A percentile compares a stretch with the other conserved stretches of the same genome.
These are phyloP conservation scores for Nevesoporus exiguus DNA, from an alignment of 768 basidiomycete genomes.

Conservation along the genomic window DNA sequence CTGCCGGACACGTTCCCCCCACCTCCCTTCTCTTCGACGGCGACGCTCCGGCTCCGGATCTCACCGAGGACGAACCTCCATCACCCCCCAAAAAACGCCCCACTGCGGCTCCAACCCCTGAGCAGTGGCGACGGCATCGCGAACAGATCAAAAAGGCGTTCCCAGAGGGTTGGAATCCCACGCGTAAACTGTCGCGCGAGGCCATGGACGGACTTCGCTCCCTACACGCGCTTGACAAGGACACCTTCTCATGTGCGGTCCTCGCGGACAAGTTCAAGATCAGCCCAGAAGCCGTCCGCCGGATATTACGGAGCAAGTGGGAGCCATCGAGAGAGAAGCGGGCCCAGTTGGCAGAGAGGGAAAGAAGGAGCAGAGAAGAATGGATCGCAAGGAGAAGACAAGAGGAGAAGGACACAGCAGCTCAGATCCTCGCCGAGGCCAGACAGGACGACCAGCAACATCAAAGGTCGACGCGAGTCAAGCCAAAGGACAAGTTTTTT, in stretches of 20 bases:
- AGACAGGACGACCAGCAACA: conserved; percentile 12
- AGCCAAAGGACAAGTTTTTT: conserved; percentile 37
- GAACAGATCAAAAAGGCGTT: conserved; percentile 49
- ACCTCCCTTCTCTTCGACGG: conserved; percentile 27
- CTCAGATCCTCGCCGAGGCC: conserved; percentile 32
- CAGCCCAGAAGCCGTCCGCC: conserved; percentile 74
- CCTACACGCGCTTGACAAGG: conserved; percentile 61
- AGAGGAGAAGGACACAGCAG: conserved; percentile 39
- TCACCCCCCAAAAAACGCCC: conserved; percentile 19
- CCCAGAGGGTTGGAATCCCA: conserved; percentile 73
- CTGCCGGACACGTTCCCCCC: conserved; percentile 32
- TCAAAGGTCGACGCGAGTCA: conserved; percentile 23
- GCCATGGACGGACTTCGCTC: conserved; percentile 80
- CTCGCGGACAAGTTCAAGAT: conserved; percentile 78
- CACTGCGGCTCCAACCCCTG: conserved; percentile 34
- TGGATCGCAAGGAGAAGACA: conserved; percentile 36
- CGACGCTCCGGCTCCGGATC: conserved; percentile 19
- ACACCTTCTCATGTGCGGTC: conserved; percentile 57
- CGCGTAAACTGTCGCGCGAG: conserved; percentile 74
- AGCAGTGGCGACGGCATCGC: conserved; percentile 50
- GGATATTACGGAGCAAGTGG: conserved; percentile 78
- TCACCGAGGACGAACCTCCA: conserved; percentile 32
- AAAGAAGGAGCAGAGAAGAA: conserved; percentile 44
- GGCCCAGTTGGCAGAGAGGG: conserved; percentile 46
- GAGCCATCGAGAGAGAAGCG: conserved; percentile 54